Conservation (phyloP, 345 rosid species). For the Euphorbia pulcherrima region DNA sequence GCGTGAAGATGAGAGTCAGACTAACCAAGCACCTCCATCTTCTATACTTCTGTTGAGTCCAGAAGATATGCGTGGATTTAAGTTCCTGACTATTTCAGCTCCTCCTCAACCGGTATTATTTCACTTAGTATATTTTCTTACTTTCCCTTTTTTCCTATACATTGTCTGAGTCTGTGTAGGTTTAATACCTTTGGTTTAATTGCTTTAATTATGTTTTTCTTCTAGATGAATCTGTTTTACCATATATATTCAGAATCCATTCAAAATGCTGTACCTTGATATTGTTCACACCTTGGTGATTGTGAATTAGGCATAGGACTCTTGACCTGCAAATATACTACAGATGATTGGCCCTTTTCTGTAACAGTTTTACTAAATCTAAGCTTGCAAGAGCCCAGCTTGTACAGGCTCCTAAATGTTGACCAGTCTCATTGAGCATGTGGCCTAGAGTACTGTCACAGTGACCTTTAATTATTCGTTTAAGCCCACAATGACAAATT, state of each 20-base stretch:
- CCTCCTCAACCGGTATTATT: constrained; percentile 83
- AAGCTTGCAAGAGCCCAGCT: not conserved
- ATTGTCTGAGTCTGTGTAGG: constrained; percentile 8
- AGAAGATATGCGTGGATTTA: constrained; percentile 73
- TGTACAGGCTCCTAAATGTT: not conserved
- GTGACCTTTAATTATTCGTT: not conserved
- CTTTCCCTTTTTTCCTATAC: constrained; percentile 14
- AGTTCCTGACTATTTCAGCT: constrained; percentile 89
- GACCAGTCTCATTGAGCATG: too few species aligned
- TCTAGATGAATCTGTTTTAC: not conserved
- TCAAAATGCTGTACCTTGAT: not conserved
- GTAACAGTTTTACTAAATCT: not conserved
- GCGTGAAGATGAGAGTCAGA: constrained; percentile 97
- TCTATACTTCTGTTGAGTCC: constrained; percentile 69
- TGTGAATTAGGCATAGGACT: not conserved
- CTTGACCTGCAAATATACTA: not conserved
- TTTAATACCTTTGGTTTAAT: not conserved
- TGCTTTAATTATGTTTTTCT: not conserved
- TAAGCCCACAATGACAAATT: not conserved
- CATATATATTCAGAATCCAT: constrained; percentile 3
- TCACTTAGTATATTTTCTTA: constrained; percentile 1
- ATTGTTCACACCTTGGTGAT: not conserved
- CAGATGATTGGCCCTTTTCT: not conserved
- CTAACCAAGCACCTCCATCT: constrained; percentile 98
- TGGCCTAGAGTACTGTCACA: not conserved